Evolutionary conservation across 495 filamentous ascomycete genomes (phyloP).

Genomic region (Gamarada debralockiae): DNA sequence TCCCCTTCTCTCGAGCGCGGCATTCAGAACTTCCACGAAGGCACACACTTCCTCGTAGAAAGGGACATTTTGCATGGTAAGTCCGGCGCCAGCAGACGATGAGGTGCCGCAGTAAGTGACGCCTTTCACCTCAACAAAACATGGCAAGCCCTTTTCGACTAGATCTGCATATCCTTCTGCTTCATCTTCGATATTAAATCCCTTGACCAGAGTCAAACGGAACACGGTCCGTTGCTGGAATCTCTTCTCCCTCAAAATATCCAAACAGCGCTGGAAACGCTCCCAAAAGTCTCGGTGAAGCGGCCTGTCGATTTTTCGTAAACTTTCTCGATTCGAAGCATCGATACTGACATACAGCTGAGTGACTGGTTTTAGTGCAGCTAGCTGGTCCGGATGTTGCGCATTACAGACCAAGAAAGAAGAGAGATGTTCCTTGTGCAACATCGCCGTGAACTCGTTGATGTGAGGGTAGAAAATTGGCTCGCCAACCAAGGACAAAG

Average conservation of each 20-base stretch:
- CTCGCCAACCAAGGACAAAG: conserved; percentile 85
- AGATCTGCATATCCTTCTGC: conserved; percentile 86
- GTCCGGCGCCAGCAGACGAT: conserved; percentile 70
- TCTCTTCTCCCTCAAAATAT: conserved; percentile 79
- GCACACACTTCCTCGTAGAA: conserved; percentile 84
- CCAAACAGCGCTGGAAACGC: conserved; percentile 83
- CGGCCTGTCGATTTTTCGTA: conserved; percentile 83
- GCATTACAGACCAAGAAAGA: conserved; percentile 97
- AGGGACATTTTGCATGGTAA: conserved; percentile 94
- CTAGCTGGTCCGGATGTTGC: conserved; percentile 92
- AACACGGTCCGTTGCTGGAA: conserved; percentile 88
- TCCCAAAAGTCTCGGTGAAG: conserved; percentile 98
- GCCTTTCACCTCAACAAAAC: conserved; percentile 92
- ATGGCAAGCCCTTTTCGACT: conserved; percentile 76
- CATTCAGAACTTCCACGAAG: conserved; percentile 72
- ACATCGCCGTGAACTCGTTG: conserved; percentile 78
- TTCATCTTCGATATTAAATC: conserved; percentile 94
- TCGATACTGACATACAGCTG: conserved; percentile 96
- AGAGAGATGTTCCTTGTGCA: conserved; percentile 83
- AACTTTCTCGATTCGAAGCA: conserved; percentile 82
- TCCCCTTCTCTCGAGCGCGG: conserved; percentile 60
- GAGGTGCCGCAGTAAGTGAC: conserved; percentile 95
- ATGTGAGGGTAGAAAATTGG: conserved; percentile 98
- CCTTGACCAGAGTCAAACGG: conserved; percentile 90
- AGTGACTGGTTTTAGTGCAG: conserved; percentile 74